Evolutionary conservation across 305 asterid species (phyloP), one percentile per base, ranked within the genome.

Genomic region (Fraxinus latifolia): DNA sequence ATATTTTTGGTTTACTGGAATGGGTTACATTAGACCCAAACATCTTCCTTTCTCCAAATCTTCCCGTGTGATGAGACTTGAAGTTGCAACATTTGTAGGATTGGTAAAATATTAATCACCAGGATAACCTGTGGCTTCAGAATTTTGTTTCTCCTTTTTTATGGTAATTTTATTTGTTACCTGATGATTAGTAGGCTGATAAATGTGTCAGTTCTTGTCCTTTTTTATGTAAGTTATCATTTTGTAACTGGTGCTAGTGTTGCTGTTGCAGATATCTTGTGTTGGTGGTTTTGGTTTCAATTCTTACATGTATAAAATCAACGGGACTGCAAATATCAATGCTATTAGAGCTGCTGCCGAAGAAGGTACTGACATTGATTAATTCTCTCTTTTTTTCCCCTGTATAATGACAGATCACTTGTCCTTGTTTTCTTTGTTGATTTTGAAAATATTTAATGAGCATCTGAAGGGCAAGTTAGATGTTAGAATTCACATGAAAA

Each of bases 231-330:
- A 21, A 2, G n/a, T 85, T 39, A 23, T 23, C 73, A 19, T 53
- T 36, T 55, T 50, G 21, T 39, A 31, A 72, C 34, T 70, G 32
- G 73, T 80, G 86, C 31, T 80, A 27, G 68, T 83, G 23, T 76
- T 55, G 1, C 23, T 77, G 82, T 77, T 89, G 87, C 92, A 95
- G 99, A 94, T 95, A 76, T 94, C 99, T 83, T 94, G 99, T 79
- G 93, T 95, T 85, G 99, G 99, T 14, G 99, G 99, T 31, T 95
- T 95, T 85, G 99, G 99, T 83, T 94, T 97, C 77, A 95, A 93
- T 85, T 79, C 97, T 8, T 75, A 92, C 80, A 95, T 95, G 99
- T 95, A 95, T 87, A 95, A 93, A 88, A 89, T 91, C 87, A 95
- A 95, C 79, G 99, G 99, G 84, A 94, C 97, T 80, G 97, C 98